These are phyloP conservation scores for Pulveroboletus sp. DNA, from an alignment of 768 basidiomycete genomes.

Conservation along the genomic window DNA sequence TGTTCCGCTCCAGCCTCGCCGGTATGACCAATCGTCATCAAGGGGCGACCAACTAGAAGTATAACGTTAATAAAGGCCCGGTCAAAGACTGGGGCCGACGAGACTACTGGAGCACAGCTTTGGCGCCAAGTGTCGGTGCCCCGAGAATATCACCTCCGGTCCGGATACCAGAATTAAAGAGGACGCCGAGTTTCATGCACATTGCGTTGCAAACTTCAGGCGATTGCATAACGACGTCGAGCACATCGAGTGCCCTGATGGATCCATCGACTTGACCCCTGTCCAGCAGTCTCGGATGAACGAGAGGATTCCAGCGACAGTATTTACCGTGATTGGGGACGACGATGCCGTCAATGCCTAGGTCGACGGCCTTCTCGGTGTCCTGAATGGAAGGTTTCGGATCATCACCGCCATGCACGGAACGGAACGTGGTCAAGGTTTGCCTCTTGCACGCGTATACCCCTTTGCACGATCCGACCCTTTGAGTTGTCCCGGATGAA, in stretches of 20 bases:
- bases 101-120: conserved; percentile 43
- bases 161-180: conserved; percentile 64
- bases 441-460: conserved; percentile 32
- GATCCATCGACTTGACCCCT: conserved; percentile 80
- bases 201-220: conserved; percentile 54
- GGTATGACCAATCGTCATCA: conserved; percentile 41
- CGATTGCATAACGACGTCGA: conserved; percentile 65
- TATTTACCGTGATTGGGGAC: conserved; percentile 74
- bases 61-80: neutral
- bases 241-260: conserved; percentile 65
- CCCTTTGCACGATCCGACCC: conserved; percentile 47
- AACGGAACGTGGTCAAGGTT: neutral
- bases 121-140: conserved; percentile 55
- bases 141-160: conserved; percentile 51
- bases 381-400: conserved; percentile 23
- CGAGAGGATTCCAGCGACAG: neutral
- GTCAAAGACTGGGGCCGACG: neutral
- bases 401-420: neutral
- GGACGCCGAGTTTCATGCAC: conserved; percentile 54
- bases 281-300: neutral
- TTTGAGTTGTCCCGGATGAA: conserved; percentile 46
- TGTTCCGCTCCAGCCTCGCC: conserved; percentile 48
- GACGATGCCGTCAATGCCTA: conserved; percentile 66
- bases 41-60: conserved; percentile 37
- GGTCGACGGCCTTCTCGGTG: conserved; percentile 56